These are phyloP conservation scores for Cercospora sesami DNA, from an alignment of 2,329 filamentous ascomycete genomes.

Conservation along the genomic window DNA sequence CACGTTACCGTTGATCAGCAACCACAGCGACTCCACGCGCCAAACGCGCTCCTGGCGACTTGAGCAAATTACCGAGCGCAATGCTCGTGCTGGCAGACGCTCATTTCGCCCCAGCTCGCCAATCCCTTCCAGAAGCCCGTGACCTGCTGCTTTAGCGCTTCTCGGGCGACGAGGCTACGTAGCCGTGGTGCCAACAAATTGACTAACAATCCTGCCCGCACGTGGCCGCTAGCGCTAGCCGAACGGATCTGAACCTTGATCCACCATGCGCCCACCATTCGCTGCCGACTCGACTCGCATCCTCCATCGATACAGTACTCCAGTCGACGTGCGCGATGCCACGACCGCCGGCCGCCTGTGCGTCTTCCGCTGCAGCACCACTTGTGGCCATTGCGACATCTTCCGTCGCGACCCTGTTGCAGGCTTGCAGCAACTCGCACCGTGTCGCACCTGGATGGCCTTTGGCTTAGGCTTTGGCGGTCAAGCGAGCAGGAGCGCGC, in stretches of 20 bases:
- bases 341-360: background rate
- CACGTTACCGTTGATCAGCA: no score
- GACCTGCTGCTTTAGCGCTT: background rate
- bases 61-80: constrained; percentile 3
- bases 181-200: no score
- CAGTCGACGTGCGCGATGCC: background rate
- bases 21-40: no score
- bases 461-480: background rate
- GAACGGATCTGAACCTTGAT: constrained; percentile 7
- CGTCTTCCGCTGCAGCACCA: background rate
- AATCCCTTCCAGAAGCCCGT: constrained; percentile 9
- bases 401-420: background rate
- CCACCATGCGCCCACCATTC: background rate
- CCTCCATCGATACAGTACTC: background rate
- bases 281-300: background rate
- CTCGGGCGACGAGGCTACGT: background rate
- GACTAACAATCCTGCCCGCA: background rate
- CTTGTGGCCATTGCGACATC: background rate
- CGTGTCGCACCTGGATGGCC: background rate
- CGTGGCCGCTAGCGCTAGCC: background rate
- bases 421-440: background rate
- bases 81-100: background rate
- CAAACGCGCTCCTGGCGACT: background rate
- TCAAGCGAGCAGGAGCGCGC: background rate
- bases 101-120: constrained; percentile 4